Base-by-base conservation (phyloP, 2,329 filamentous ascomycete genomes). In the Aspergillus ruber region DNA sequence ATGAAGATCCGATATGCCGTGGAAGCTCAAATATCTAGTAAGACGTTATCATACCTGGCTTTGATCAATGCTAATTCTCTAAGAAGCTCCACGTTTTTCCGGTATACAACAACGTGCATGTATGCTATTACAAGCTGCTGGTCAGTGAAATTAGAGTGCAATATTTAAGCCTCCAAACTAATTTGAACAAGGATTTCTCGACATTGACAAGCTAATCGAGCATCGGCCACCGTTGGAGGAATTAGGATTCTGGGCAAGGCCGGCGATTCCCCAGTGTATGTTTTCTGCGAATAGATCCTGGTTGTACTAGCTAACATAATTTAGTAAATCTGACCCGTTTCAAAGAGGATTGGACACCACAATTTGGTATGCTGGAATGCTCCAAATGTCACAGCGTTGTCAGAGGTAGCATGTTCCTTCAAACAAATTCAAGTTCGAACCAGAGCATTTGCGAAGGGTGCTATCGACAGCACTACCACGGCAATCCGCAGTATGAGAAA, bases 201-300 rank as follows among this genome's bases (percentile, higher is more conserved):
- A 71, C 39, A 64, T 71, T 21, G 68, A 71, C 47, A 68, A 69
- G n/a, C 39, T 68, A 2, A 60, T 70, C 15, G 66, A 71, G 51
- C 55, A 69, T 47, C 57, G 62, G 8, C 57, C 62, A 6, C 52
- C 58, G 18, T 32, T 57, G 2, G 48, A 54, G 12, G 50, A 50
- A 20, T 36, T 54, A 1, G 49, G 48, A 0, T 59, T 64, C 41
- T 58, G 55, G 56, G 64, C 59, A 39, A 50, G 58, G 10, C 56
- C 56, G 9, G 49, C 47, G 0, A 48, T 59, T 15, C 58, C 61
- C 2, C 58, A 62, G 41, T 40, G 53, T 47, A 50, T 39, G 50
- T 47, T 12, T 25, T 38, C 21, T 27, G 9, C 17, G 7, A 5
- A 15, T 15, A 42, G 45, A 7, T 7, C 17, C 48, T 55, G 12